Evolutionary conservation across 331 rosid species (phyloP).

Genomic region (Quercus tomentella): DNA sequence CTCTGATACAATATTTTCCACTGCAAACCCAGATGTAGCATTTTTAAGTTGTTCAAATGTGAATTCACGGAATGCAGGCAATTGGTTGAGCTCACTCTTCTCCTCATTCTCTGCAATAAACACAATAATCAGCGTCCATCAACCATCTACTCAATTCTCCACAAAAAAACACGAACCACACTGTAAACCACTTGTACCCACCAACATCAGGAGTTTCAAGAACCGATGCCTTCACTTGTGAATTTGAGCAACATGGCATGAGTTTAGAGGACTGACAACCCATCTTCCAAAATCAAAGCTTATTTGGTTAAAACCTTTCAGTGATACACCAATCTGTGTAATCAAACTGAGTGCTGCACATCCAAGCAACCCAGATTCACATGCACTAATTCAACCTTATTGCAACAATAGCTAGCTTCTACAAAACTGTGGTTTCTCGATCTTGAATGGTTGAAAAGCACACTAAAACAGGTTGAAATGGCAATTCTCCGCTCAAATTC

Average conservation of each 20-base stretch:
- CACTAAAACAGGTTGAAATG: slow-evolving; percentile 1
- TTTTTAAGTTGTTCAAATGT: slow-evolving; percentile 73
- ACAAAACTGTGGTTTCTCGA: not conserved
- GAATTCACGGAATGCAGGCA: slow-evolving; percentile 60
- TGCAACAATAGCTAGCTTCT: not conserved
- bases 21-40: slow-evolving; percentile 85
- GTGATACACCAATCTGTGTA: not conserved
- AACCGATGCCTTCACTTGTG: slow-evolving; percentile 74
- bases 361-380: slow-evolving; percentile 24
- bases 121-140: slow-evolving; percentile 8
- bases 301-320: slow-evolving; percentile 21
- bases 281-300: slow-evolving; percentile 42
- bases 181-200: slow-evolving; percentile 24
- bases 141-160: slow-evolving; percentile 10
- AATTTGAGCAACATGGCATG: slow-evolving; percentile 62
- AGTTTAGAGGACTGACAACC: slow-evolving; percentile 69
- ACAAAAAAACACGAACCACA: slow-evolving; percentile 6
- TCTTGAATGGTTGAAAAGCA: slow-evolving; percentile 18
- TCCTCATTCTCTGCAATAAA: slow-evolving; percentile 61
- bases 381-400: slow-evolving; percentile 21
- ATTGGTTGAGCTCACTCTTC: slow-evolving; percentile 42
- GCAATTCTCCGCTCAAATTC: not conserved
- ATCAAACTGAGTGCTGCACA: slow-evolving; percentile 22
- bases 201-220: slow-evolving; percentile 69
- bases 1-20: slow-evolving; percentile 82